These are phyloP conservation scores for Apiotrichum gamsii DNA, from an alignment of 1,284 basidiomycete species.

Conservation along the genomic window DNA sequence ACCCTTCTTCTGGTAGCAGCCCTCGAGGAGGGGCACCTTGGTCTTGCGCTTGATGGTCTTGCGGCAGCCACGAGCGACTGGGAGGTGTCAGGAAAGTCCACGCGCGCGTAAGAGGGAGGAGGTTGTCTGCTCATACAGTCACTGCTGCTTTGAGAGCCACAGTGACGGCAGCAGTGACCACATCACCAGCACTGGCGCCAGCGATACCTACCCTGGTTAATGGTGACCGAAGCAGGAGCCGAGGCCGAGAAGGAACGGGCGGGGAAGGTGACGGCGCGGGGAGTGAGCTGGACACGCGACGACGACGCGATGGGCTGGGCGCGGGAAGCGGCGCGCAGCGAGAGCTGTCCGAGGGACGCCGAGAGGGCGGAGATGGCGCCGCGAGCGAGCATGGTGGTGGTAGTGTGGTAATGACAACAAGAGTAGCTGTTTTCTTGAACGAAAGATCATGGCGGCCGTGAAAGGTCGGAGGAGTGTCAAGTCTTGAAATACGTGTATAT, in stretches of 20 bases:
- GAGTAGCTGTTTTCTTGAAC: too few relatives aligned
- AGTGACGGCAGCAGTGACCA: too few relatives aligned
- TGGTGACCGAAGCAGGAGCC: slow-evolving; percentile 56
- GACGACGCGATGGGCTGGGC: slow-evolving; percentile 24
- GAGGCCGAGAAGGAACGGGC: slow-evolving; percentile 62
- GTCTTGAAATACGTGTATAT: too few relatives aligned
- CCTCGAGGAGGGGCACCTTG: slow-evolving; percentile 70
- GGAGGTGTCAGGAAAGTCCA: not conserved
- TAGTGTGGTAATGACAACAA: not conserved
- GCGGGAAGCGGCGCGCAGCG: slow-evolving; percentile 17
- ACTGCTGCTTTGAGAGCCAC: too few relatives aligned
- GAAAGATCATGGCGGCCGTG: too few relatives aligned
- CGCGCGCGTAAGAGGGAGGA: too few relatives aligned
- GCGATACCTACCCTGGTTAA: slow-evolving; percentile 59
- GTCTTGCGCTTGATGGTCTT: slow-evolving; percentile 46
- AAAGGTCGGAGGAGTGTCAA: too few relatives aligned
- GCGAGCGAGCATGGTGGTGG: slow-evolving; percentile 13
- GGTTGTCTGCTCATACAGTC: too few relatives aligned
- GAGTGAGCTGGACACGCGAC: slow-evolving; percentile 14
- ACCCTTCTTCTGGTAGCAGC: slow-evolving; percentile 78
- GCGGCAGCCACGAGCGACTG: slow-evolving; percentile 39
- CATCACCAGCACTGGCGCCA: not conserved
- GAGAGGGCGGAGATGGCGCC: slow-evolving; percentile 23
- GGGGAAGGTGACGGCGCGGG: slow-evolving; percentile 10
- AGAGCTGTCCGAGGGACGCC: slow-evolving; percentile 26